Evolutionary conservation across 305 asterid species (phyloP).

Genomic region (Rubia peregrina): DNA sequence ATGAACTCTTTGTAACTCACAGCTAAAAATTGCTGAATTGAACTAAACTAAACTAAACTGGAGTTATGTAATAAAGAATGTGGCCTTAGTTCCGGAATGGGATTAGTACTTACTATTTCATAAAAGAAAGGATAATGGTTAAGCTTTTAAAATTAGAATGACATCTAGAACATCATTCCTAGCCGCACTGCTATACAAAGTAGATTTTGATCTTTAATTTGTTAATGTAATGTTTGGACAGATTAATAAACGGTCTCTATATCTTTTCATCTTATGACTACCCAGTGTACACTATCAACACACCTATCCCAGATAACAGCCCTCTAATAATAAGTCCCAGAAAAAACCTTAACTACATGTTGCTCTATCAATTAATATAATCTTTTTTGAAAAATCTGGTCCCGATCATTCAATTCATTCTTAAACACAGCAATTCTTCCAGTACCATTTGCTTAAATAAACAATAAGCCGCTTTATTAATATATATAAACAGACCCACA

Average conservation of each 20-base stretch:
- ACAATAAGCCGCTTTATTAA: not conserved
- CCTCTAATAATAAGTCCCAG: not conserved
- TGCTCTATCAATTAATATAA: too few species aligned
- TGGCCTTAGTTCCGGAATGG: not conserved
- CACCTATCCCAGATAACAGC: not conserved
- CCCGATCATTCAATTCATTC: too few species aligned
- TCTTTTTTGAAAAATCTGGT: too few species aligned
- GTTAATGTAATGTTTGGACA: not conserved
- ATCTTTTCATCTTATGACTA: not conserved
- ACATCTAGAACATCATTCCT: not conserved
- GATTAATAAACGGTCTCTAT: not conserved
- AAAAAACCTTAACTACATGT: too few species aligned
- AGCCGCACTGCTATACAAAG: not conserved
- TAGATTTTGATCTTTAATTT: not conserved
- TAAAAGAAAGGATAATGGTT: not conserved
- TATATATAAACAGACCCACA: not conserved
- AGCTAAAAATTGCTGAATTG: not conserved
- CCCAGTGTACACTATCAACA: not conserved
- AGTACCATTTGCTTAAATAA: not conserved
- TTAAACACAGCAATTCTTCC: not conserved
- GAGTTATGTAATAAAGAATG: too few species aligned
- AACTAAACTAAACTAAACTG: not conserved
- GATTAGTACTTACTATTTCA: not conserved
- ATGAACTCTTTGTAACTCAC: not conserved
- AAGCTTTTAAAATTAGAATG: not conserved